phyloP scores from a whole-genome alignment of 306 rosid species.

The Bauhinia variegata region DNA sequence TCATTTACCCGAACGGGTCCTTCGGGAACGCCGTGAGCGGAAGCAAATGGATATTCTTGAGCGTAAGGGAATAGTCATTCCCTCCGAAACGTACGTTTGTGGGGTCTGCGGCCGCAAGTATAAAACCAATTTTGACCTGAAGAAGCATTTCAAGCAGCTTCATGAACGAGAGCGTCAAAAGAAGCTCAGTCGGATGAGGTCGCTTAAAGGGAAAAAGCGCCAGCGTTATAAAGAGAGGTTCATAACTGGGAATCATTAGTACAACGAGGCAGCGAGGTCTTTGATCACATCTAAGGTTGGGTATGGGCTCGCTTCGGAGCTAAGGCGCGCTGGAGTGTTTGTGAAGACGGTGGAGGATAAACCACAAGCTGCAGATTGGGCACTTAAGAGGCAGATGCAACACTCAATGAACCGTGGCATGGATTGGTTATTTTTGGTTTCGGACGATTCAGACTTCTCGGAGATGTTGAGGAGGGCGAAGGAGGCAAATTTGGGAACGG shows the following conservation, averaged over 20 bases:
- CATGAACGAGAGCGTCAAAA: slow-evolving; percentile 78
- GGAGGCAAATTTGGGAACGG: slow-evolving; percentile 71
- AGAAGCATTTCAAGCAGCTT: slow-evolving; percentile 71
- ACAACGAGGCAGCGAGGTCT: slow-evolving; percentile 68
- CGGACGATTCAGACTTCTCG: slow-evolving; percentile 81
- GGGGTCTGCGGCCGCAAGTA: slow-evolving; percentile 74
- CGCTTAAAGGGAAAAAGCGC: slow-evolving; percentile 66
- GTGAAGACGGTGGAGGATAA: slow-evolving; percentile 87
- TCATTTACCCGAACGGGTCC: slow-evolving; percentile 77
- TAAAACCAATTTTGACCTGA: slow-evolving; percentile 59
- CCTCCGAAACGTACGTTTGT: slow-evolving; percentile 63
- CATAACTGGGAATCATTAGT: slow-evolving; percentile 59
- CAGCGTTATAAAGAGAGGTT: slow-evolving; percentile 65
- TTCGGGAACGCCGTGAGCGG: slow-evolving; percentile 61
- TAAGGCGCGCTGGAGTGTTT: slow-evolving; percentile 82
- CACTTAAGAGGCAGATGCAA: slow-evolving; percentile 80
- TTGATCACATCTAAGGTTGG: slow-evolving; percentile 64
- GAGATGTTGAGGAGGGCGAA: slow-evolving; percentile 80
- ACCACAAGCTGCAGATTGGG: slow-evolving; percentile 92
- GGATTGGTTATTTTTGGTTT: slow-evolving; percentile 82
- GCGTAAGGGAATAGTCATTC: slow-evolving; percentile 55
- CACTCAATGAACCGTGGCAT: slow-evolving; percentile 83
- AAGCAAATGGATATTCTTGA: slow-evolving; percentile 62
- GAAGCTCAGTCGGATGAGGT: slow-evolving; percentile 58
- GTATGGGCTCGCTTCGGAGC: slow-evolving; percentile 74